Evolutionary conservation across 2,329 filamentous ascomycete genomes (phyloP), one percentile per base, ranked within the genome.

Genomic region (Cladosporium sp.): DNA sequence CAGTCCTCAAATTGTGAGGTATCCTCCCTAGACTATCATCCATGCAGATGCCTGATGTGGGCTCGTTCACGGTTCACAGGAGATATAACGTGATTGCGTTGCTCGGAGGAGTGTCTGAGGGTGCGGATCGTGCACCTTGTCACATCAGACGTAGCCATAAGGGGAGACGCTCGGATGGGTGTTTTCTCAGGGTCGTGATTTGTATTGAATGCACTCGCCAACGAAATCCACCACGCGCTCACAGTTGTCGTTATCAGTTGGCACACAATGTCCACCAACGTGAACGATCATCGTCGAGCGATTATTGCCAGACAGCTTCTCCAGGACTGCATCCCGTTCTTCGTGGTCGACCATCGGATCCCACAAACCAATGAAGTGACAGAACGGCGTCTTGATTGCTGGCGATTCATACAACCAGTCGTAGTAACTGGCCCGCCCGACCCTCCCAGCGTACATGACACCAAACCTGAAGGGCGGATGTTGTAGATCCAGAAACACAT

Each of bases 241-340:
- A 30, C 13, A 7, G 37, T 20, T 48, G 12, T 40, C 45, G 17
- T 34, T n/a, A 41, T 48, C 19, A 3, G 29, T 27, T 7, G 45
- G 37, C 18, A 34, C 45, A 20, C 30, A 90, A 67, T 97, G 92
- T 0, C 91, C 91, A 7, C 92, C 92, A 1, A 91, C 90, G 68
- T 95, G 89, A 59, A 86, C 81, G 45, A 86, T 75, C 47, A 80
- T 75, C 57, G 70, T 76, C 83, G 89, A 43, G 78, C 75, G 19
- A 89, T 83, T 3, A 86, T 76, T 53, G 96, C 70, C 18, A 74
- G 79, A 61, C 79, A 73, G 66, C 82, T 88, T 62, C 88, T 75
- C 48, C 7, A 48, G 27, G n/a, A 44, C 42, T 18, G 17, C 27
- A n/a, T 44, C 42, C 3, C 29, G 12, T 18, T 44, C 27, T 17